Evolutionary conservation across 2,329 filamentous ascomycete species (phyloP), one percentile per base, ranked within the genome.

Genomic region (Mycosphaerella sp.): DNA sequence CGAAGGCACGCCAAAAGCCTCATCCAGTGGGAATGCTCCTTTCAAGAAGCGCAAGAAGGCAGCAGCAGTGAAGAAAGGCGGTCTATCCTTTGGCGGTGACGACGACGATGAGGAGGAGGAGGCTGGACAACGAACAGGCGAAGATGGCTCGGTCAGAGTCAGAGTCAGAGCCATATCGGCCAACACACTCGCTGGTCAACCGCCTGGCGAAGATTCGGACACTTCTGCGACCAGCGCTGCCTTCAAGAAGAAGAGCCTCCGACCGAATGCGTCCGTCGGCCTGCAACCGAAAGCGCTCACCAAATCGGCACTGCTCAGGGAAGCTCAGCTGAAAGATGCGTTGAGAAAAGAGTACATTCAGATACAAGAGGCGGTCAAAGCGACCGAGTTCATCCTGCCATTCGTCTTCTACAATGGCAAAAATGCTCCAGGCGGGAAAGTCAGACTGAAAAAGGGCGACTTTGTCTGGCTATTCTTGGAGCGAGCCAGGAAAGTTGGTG

Each of bases 331-430:
- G 60, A 80, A 87, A 59, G 89, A 93, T 63, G 73, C 80, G 11
- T 74, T 92, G 47, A 80, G 87, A 8, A 87, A 85, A 58, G 85
- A 97, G 66, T 98, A 95, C 64, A 70, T 95, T 44, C 76, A 76
- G 8, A 80, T 92, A 55, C 93, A 96, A 68, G 89, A 95, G 58
- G 82, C 84, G 0, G 87, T 97, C 61, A 95, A 95, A 73, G 82
- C 83, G 17, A 91, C 90, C 7, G 91, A 96, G 66, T 87, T 98
- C 51, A 79, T 87, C 12, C 85, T 98, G 32, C 93, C 93, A 0
- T 98, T 97, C 70, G 89, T 97, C 3, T 97, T 97, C 69, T 97
- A 96, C 73, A 92, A 97, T 63, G 93, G 93, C 12, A 89, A 89
- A 21, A 92, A 95, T 69, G 86, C 87, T 9, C 87, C 91, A 0